Percentiles rank a stretch among this genome's conserved stretches.
phyloP scores from a whole-genome alignment of 2,329 filamentous ascomycete species.

The Fusarium tricinctum region DNA sequence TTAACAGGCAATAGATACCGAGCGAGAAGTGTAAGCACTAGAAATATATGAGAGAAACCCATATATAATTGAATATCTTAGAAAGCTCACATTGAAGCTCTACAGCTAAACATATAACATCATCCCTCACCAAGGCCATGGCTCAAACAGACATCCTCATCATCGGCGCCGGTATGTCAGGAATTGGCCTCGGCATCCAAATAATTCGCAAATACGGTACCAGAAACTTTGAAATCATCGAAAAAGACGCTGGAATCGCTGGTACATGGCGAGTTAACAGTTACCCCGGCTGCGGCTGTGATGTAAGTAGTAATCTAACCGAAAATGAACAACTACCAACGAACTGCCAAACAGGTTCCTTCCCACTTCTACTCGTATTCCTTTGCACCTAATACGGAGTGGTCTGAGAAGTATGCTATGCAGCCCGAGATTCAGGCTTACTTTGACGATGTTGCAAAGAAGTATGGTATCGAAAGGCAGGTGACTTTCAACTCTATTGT shows the following conservation, averaged over 20 bases:
- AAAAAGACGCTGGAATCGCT: slow-evolving; percentile 42
- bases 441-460: slow-evolving; percentile 37
- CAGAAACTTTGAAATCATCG: slow-evolving; percentile 46
- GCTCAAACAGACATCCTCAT: slow-evolving; percentile 43
- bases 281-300: slow-evolving; percentile 49
- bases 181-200: slow-evolving; percentile 46
- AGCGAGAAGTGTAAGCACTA: not conserved
- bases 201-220: slow-evolving; percentile 35
- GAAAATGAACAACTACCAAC: fast-evolving
- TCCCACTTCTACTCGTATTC: slow-evolving; percentile 51
- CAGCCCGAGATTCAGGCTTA: slow-evolving; percentile 49
- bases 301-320: slow-evolving; percentile 24
- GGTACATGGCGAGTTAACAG: slow-evolving; percentile 49
- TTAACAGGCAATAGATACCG: not conserved
- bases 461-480: slow-evolving; percentile 41
- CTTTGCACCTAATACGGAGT: slow-evolving; percentile 48
- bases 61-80: not conserved
- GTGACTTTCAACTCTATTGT: slow-evolving; percentile 40
- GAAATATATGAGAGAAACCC: not conserved
- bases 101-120: not conserved
- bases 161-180: slow-evolving; percentile 51
- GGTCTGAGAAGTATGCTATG: slow-evolving; percentile 46
- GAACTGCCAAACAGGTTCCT: slow-evolving; percentile 26
- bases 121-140: not conserved
- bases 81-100: not conserved